Evolutionary conservation across 352 stramenopile species (phyloP).

Genomic region (Pythium grandisporangium): DNA sequence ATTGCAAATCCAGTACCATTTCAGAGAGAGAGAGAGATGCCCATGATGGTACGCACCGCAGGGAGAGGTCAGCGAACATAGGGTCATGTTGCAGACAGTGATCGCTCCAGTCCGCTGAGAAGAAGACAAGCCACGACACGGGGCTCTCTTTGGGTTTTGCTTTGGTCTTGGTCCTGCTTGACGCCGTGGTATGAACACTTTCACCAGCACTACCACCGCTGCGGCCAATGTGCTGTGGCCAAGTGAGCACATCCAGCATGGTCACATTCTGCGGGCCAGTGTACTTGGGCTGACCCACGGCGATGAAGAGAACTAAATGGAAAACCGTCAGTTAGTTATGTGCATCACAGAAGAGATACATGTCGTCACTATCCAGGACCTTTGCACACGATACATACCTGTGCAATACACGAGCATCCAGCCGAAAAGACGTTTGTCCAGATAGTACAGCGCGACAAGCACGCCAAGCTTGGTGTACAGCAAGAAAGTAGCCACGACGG

Average conservation of each 20-base stretch:
- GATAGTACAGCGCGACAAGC: constrained; percentile 53
- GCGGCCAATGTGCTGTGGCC: constrained; percentile 40
- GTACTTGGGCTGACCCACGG: constrained; percentile 54
- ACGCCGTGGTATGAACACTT: no score
- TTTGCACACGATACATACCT: constrained; percentile 17
- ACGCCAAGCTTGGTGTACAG: constrained; percentile 58
- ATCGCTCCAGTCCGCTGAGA: constrained; percentile 66
- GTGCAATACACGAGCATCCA: constrained; percentile 53
- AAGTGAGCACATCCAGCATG: constrained; percentile 26
- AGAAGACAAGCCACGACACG: constrained; percentile 63
- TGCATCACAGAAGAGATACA: no score
- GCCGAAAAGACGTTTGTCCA: constrained; percentile 48
- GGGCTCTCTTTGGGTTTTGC: constrained; percentile 18
- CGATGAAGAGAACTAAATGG: constrained; percentile 46
- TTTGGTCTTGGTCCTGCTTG: no score
- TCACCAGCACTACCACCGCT: constrained; percentile 13
- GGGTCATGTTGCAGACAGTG: constrained; percentile 63
- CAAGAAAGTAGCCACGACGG: constrained; percentile 54
- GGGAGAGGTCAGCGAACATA: constrained; percentile 60
- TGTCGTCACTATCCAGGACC: no score
- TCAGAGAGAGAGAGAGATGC: no score
- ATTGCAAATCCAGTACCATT: no score
- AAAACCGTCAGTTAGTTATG: no score
- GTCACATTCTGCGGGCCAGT: constrained; percentile 42
- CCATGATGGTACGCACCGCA: constrained; percentile 27